These are phyloP conservation scores for Cryptosporidium xiaoi DNA, from an alignment of 169 alveolate species.

Conservation along the genomic window DNA sequence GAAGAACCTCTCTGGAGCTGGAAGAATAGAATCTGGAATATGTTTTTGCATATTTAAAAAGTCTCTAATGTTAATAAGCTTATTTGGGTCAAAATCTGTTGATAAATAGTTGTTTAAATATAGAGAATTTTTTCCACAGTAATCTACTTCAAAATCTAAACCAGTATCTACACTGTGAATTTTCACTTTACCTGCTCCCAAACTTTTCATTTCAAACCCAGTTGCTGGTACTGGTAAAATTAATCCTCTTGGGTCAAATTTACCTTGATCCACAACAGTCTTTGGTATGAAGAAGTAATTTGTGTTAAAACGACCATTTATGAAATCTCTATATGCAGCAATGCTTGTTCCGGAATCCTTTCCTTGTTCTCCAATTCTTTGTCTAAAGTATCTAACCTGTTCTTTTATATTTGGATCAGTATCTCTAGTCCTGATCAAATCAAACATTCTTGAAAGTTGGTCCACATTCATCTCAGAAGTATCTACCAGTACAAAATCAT, in stretches of 20 bases:
- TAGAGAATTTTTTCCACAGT: background rate
- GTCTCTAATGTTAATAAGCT: background rate
- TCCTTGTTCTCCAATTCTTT: conserved; percentile 42
- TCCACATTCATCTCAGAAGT: background rate
- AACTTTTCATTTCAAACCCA: conserved; percentile 12
- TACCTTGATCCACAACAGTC: background rate
- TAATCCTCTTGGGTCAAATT: background rate
- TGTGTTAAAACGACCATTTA: background rate
- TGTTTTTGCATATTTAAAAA: no score
- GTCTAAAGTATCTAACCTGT: conserved; percentile 6
- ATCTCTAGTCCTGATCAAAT: background rate
- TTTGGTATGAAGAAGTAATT: conserved; percentile 31
- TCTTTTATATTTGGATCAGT: conserved; percentile 22
- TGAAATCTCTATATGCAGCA: conserved; percentile 15
- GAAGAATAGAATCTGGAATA: conserved; percentile 17
- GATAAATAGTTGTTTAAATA: conserved; percentile 13
- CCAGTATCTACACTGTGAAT: conserved; percentile 4
- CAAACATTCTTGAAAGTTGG: background rate
- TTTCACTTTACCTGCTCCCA: conserved; percentile 1
- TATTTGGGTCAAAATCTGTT: conserved; percentile 4
- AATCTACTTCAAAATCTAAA: conserved; percentile 10
- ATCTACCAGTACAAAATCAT: conserved; percentile 15
- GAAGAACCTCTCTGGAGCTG: conserved; percentile 26
- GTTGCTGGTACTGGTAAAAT: conserved; percentile 64
- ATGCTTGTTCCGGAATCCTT: conserved; percentile 32